Evolutionary conservation across 345 rosid genomes (phyloP).

Genomic region (Garcia nutans): DNA sequence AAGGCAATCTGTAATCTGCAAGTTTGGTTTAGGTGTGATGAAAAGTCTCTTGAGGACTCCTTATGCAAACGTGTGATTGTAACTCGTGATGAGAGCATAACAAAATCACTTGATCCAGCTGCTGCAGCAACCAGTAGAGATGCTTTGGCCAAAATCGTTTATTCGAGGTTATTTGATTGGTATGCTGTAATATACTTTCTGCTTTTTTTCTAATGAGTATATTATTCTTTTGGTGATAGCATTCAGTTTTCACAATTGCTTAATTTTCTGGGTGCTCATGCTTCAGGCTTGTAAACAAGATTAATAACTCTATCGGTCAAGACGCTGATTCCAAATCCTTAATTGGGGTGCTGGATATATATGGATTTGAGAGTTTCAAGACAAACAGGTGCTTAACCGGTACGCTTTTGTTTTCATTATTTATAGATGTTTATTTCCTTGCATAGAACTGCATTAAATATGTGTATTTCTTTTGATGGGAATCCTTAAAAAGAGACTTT

Average conservation of each 20-base stretch:
- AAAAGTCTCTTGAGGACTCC: constrained; percentile 84
- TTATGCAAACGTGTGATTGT: constrained; percentile 92
- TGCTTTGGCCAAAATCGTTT: constrained; percentile 90
- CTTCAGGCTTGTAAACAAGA: constrained; percentile 88
- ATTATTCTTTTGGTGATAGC: not conserved
- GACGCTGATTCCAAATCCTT: constrained; percentile 82
- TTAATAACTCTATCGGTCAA: constrained; percentile 91
- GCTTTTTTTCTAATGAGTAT: constrained; percentile 1
- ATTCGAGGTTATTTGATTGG: constrained; percentile 97
- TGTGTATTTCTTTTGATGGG: constrained; percentile 13
- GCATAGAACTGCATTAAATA: constrained; percentile 27
- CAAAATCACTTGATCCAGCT: constrained; percentile 88
- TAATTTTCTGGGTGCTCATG: not conserved
- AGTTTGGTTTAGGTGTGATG: constrained; percentile 73
- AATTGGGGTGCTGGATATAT: constrained; percentile 97
- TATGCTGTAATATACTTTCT: constrained; percentile 26
- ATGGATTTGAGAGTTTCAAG: constrained; percentile 99
- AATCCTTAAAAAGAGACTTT: constrained; percentile 2
- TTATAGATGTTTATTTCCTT: constrained; percentile 32
- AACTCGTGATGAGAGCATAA: constrained; percentile 96
- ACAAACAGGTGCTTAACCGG: constrained; percentile 97
- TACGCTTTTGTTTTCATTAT: constrained; percentile 46
- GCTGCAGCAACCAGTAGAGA: constrained; percentile 83
- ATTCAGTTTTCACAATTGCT: not conserved
- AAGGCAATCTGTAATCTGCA: constrained; percentile 19